Base-by-base conservation (phyloP, 495 filamentous ascomycete species). In the Delitschia confertaspora region DNA sequence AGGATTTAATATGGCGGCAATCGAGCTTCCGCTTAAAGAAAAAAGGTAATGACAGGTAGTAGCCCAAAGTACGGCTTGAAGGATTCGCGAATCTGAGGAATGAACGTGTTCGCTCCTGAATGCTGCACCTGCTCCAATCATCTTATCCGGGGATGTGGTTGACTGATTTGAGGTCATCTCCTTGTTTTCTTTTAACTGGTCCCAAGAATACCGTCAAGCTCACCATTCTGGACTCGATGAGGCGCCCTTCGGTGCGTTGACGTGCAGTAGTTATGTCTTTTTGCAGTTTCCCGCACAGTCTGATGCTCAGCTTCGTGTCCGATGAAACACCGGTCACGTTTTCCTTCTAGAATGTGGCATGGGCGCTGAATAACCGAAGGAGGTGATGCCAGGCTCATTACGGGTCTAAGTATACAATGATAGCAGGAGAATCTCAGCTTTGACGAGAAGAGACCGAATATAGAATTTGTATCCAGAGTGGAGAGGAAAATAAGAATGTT, bases 51-150 rank as follows among this genome's bases (percentile, higher is more conserved):
- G n/a, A n/a, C n/a, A n/a, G n/a, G n/a, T n/a, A n/a, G n/a, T n/a
- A n/a, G n/a, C n/a, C n/a, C n/a, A n/a, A 18, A 20, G 19, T 37
- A 37, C 30, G 41, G 41, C 41, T 34, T 33, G 29, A 45, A 13
- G 42, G n/a, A n/a, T n/a, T n/a, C n/a, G 17, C 48, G 48, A 51
- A 51, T 51, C 41, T 42, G 22, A 23, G 33, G 5, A 6, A 22
- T 22, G 30, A 51, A 51, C 48, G 48, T 51, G 48, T 51, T 46
- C 35, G 34, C 33, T 40, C 39, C 33, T 51, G 34, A 51, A 26
- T 30, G 34, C 35, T 31, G 20, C 17, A 16, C 20, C 19, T n/a
- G 18, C 41, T 29, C 25, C 26, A 37, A 40, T 42, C 41, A 45
- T 10, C 33, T n/a, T 8, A 36, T 51, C 41, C 46, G 48, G 48